Conservation (phyloP, 2,329 filamentous ascomycete genomes). For the Apiospora malaysiana region DNA sequence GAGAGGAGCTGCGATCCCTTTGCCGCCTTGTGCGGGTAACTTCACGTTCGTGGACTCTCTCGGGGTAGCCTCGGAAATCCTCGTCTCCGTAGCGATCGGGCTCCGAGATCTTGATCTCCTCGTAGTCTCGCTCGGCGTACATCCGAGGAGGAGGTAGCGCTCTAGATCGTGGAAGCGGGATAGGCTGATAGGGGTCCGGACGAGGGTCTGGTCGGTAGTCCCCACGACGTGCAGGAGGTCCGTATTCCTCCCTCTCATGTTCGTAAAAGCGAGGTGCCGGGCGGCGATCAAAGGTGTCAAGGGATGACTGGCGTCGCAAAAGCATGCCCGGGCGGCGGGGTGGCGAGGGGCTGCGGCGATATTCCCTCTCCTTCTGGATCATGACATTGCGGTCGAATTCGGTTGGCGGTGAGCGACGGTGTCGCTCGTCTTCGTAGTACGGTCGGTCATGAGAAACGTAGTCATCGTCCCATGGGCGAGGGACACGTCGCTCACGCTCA, state of each 20-base stretch:
- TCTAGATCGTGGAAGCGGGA: conserved; percentile 70
- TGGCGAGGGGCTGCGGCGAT: conserved; percentile 55
- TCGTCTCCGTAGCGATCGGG: conserved; percentile 74
- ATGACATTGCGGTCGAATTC: conserved; percentile 62
- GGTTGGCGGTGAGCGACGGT: conserved; percentile 45
- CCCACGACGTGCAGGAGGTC: conserved; percentile 56
- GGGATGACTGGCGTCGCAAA: conserved; percentile 81
- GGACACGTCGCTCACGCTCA: conserved; percentile 53
- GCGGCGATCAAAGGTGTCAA: conserved; percentile 87
- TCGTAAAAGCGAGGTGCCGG: conserved; percentile 55
- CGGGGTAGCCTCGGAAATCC: conserved; percentile 68
- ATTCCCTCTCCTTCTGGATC: conserved; percentile 58
- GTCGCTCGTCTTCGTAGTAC: conserved; percentile 60
- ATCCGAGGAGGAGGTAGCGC: conserved; percentile 64
- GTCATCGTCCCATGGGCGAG: conserved; percentile 54
- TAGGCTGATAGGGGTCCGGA: conserved; percentile 60
- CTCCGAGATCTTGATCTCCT: conserved; percentile 72
- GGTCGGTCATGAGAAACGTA: conserved; percentile 55
- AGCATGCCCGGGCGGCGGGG: conserved; percentile 66
- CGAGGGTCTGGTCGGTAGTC: conserved; percentile 62
- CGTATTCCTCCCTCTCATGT: conserved; percentile 56
- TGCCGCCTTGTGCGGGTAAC: conserved; percentile 56
- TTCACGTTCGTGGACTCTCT: conserved; percentile 67
- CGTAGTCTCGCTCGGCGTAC: conserved; percentile 62
- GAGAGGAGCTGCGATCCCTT: conserved; percentile 50